phyloP scores from a whole-genome alignment of 2,329 filamentous ascomycete genomes.

The Nothophoma quercina region DNA sequence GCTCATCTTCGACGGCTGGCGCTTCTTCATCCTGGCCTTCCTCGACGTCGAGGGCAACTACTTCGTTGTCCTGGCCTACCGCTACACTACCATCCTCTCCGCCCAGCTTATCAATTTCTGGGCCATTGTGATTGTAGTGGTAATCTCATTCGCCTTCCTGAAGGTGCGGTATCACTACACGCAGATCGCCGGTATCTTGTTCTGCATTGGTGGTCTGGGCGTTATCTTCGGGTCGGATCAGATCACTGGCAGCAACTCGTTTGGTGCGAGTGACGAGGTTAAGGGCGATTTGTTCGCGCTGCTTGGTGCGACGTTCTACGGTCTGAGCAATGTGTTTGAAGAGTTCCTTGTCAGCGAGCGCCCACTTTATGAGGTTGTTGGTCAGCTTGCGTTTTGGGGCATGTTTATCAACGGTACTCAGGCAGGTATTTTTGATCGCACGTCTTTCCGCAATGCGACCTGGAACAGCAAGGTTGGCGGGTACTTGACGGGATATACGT shows the following conservation, averaged over 20 bases:
- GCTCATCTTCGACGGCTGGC: constrained; percentile 80
- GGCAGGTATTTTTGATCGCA: constrained; percentile 88
- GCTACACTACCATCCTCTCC: constrained; percentile 84
- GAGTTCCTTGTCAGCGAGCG: constrained; percentile 90
- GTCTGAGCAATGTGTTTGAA: constrained; percentile 87
- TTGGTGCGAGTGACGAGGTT: constrained; percentile 72
- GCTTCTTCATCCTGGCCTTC: constrained; percentile 88
- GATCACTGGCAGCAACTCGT: constrained; percentile 76
- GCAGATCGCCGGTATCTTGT: constrained; percentile 84
- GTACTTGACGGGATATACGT: constrained; percentile 89
- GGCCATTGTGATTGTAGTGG: constrained; percentile 92
- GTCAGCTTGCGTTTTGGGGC: constrained; percentile 87
- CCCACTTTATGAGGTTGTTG: constrained; percentile 91
- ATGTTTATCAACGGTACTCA: constrained; percentile 91
- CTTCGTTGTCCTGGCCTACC: constrained; percentile 94
- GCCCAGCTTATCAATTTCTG: constrained; percentile 98
- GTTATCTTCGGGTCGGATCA: constrained; percentile 87
- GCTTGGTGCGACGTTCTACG: constrained; percentile 88
- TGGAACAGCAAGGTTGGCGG: constrained; percentile 68
- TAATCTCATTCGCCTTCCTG: constrained; percentile 82
- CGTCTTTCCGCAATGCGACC: constrained; percentile 63
- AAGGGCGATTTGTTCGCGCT: constrained; percentile 95
- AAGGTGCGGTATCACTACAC: constrained; percentile 87
- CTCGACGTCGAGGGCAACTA: constrained; percentile 97
- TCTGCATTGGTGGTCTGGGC: constrained; percentile 91